Percentiles rank a stretch among this genome's conserved stretches.
phyloP scores from a whole-genome alignment of 2,329 filamentous ascomycete genomes.

The Colletotrichum musae region DNA sequence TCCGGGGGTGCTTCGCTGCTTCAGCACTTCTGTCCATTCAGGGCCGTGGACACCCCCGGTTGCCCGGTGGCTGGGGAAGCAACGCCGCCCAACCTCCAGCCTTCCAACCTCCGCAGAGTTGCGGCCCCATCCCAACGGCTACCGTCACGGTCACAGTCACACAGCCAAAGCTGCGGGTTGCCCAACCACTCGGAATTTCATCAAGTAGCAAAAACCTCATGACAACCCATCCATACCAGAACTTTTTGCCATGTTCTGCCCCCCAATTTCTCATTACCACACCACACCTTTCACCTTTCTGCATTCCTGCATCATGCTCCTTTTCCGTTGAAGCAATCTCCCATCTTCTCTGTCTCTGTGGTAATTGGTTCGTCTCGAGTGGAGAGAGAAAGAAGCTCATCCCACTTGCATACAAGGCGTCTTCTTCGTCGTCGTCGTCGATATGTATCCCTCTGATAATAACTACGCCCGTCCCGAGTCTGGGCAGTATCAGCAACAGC shows the following conservation, averaged over 20 bases:
- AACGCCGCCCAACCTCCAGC: conserved; percentile 34
- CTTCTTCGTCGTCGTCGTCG: conserved; percentile 17
- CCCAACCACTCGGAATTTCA: conserved; percentile 37
- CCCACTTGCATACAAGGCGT: conserved; percentile 13
- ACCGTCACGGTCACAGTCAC: not conserved
- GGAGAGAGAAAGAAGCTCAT: conserved; percentile 28
- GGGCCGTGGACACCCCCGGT: not conserved
- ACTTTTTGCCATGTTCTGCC: conserved; percentile 8
- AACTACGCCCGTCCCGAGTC: conserved; percentile 24
- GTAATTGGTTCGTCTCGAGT: conserved; percentile 29
- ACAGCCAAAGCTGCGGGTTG: not conserved
- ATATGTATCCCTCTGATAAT: conserved; percentile 32
- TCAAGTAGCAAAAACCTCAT: conserved; percentile 33
- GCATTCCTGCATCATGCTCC: conserved; percentile 27
- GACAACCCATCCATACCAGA: conserved; percentile 18
- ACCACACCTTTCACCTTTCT: conserved; percentile 1
- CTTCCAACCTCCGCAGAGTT: conserved; percentile 2
- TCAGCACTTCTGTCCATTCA: not conserved
- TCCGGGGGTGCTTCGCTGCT: conserved; percentile 4
- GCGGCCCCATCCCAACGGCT: not conserved
- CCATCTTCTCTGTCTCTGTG: conserved; percentile 12
- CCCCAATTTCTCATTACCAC: not conserved
- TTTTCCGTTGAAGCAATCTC: conserved; percentile 24
- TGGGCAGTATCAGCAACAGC: conserved; percentile 31
- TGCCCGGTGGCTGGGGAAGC: conserved; percentile 38